Base-by-base conservation (phyloP, 345 rosid genomes). In the Rhodamnia argentea region DNA sequence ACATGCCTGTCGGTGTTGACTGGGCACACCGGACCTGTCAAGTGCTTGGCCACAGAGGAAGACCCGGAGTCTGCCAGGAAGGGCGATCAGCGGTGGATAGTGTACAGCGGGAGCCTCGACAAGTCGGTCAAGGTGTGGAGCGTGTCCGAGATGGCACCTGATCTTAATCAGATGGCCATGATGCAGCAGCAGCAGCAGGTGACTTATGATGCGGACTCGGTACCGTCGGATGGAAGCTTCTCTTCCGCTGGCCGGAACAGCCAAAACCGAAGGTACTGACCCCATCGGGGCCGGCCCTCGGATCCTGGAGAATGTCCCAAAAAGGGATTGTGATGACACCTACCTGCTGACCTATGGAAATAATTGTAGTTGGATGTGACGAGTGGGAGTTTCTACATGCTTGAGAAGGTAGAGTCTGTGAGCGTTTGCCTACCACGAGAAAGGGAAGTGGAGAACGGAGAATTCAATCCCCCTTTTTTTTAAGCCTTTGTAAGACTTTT, bases 61-160 rank as follows among this genome's bases (percentile, higher is more conserved):
- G 96, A 97, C 47, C 89, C 86, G 2, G 98, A 93, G 82, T 85
- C 91, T 16, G 23, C 90, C 1, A 64, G 90, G 0, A 90, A 90
- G 82, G 20, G 86, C 58, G 88, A 87, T 6, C 95, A 90, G 29
- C 90, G 95, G 88, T 97, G 99, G 99, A 87, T 93, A 42, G 94
- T 95, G 52, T 96, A 96, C 82, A 97, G 99, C 85, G 99, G 99
- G 82, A 95, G 98, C 83, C 92, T 96, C 58, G 99, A 96, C 82
- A 96, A 95, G 88, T 95, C 99, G 10, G 98, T 96, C 14, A 95
- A 96, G 87, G 98, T 96, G 7, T 97, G 99, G 99, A 94, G 93
- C 64, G 98, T 96, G 83, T 91, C 96, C 50, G 98, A 96, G 87
- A 83, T 88, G 37, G 88, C 93, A 13, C 92, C 93, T 50, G 94